Evolutionary conservation across 495 filamentous ascomycete species (phyloP).

Genomic region (Hypoxylon perforatum): DNA sequence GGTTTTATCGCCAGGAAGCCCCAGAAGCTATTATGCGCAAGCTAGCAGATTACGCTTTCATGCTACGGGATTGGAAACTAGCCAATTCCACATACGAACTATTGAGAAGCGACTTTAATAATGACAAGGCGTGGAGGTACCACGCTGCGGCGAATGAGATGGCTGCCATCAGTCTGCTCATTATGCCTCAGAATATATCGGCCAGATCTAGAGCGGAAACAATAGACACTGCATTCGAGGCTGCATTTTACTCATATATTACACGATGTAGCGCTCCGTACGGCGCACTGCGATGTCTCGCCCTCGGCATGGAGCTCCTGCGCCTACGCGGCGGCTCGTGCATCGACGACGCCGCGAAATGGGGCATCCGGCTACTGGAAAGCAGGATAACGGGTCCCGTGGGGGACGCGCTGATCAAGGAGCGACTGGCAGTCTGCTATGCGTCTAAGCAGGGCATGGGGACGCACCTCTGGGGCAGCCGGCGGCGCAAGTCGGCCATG

Average conservation of each 20-base stretch:
- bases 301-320: slow-evolving; percentile 83
- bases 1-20: slow-evolving; percentile 84
- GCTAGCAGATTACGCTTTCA: slow-evolving; percentile 93
- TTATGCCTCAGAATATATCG: slow-evolving; percentile 75
- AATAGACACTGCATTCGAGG: slow-evolving; percentile 86
- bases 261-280: slow-evolving; percentile 81
- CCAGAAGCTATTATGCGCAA: slow-evolving; percentile 93
- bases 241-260: slow-evolving; percentile 89
- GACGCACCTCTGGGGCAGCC: slow-evolving; percentile 71
- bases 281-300: slow-evolving; percentile 79
- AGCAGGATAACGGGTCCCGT: slow-evolving; percentile 76
- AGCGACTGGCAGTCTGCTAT: slow-evolving; percentile 87
- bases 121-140: slow-evolving; percentile 96
- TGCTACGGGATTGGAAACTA: slow-evolving; percentile 96
- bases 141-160: slow-evolving; percentile 95
- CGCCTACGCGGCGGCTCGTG: slow-evolving; percentile 79
- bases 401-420: slow-evolving; percentile 81
- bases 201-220: slow-evolving; percentile 80
- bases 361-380: slow-evolving; percentile 84
- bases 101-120: slow-evolving; percentile 84
- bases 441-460: slow-evolving; percentile 73
- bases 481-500: slow-evolving; percentile 85
- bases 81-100: slow-evolving; percentile 91
- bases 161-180: slow-evolving; percentile 82
- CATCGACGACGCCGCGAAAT: slow-evolving; percentile 86